phyloP scores from a whole-genome alignment of 352 stramenopile species.

The Globisporangium ultimum region DNA sequence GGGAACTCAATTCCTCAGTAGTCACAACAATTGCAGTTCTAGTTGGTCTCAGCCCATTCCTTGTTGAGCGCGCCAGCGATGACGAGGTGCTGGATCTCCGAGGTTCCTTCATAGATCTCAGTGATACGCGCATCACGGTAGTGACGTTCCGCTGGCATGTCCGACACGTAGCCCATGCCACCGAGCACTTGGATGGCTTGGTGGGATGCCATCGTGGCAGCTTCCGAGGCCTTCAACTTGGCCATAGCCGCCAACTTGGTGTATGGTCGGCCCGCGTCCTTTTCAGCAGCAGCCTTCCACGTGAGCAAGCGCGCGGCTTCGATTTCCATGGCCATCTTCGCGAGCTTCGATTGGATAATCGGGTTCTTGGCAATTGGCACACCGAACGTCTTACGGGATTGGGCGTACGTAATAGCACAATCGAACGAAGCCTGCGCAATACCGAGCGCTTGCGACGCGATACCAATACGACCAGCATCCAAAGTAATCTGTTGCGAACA shows the following conservation, averaged over 20 bases:
- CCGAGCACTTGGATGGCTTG: conserved; percentile 96
- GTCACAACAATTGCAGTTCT: conserved; percentile 4
- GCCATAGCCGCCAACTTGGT: conserved; percentile 95
- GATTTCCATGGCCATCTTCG: conserved; percentile 90
- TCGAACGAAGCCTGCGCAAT: conserved; percentile 96
- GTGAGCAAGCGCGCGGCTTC: conserved; percentile 93
- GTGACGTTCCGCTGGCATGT: conserved; percentile 97
- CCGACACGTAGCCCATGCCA: conserved; percentile 94
- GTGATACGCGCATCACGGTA: conserved; percentile 97
- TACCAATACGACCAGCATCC: conserved; percentile 93
- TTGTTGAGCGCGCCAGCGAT: conserved; percentile 96
- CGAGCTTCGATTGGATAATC: conserved; percentile 92
- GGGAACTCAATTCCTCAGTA: not conserved
- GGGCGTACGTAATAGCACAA: conserved; percentile 94
- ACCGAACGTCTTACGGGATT: conserved; percentile 94
- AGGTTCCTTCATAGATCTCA: conserved; percentile 97
- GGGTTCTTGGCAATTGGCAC: conserved; percentile 89
- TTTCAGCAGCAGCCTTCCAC: conserved; percentile 91
- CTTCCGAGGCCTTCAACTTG: conserved; percentile 95
- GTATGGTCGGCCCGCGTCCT: conserved; percentile 88
- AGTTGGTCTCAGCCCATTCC: conserved; percentile 85
- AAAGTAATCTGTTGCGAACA: conserved; percentile 75
- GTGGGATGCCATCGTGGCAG: conserved; percentile 94
- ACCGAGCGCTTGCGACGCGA: conserved; percentile 93
- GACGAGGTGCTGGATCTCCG: conserved; percentile 96